Percentiles rank a stretch among this genome's conserved stretches.
Conservation (phyloP, 306 rosid species). For the Dalbergia cultrata region DNA sequence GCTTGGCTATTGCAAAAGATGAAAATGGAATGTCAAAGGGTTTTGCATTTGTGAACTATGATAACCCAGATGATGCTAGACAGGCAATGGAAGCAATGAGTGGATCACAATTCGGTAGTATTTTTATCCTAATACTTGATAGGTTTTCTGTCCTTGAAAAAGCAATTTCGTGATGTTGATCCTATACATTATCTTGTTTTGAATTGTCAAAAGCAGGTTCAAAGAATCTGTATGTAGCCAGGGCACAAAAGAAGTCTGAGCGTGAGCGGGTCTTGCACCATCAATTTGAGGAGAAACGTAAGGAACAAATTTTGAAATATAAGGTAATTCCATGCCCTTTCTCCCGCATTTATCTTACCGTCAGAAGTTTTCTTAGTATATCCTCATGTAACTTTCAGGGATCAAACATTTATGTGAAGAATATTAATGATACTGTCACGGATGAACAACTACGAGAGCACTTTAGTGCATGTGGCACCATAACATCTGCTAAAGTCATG, state of each 20-base stretch:
- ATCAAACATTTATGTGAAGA: constrained; percentile 89
- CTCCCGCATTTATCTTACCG: constrained; percentile 7
- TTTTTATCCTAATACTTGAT: constrained; percentile 19
- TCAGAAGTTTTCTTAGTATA: constrained; percentile 36
- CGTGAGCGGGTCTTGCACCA: constrained; percentile 75
- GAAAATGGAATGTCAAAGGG: constrained; percentile 73
- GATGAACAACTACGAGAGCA: constrained; percentile 72
- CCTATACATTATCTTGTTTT: constrained; percentile 33
- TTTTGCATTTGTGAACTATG: constrained; percentile 86
- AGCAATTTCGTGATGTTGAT: constrained; percentile 21
- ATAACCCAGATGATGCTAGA: constrained; percentile 77
- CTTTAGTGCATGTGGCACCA: constrained; percentile 79
- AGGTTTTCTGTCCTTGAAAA: constrained; percentile 27
- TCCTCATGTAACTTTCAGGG: constrained; percentile 61
- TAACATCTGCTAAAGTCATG: constrained; percentile 89
- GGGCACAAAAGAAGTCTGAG: constrained; percentile 91
- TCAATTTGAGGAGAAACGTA: constrained; percentile 82
- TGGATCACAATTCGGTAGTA: constrained; percentile 76
- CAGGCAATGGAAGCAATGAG: constrained; percentile 77
- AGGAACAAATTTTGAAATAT: constrained; percentile 71
- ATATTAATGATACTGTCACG: constrained; percentile 74
- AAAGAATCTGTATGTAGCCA: constrained; percentile 78
- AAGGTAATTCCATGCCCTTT: constrained; percentile 57
- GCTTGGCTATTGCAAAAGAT: constrained; percentile 72
- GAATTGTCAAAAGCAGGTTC: constrained; percentile 66